Evolutionary conservation across 2,329 filamentous ascomycete species (phyloP), one percentile per base, ranked within the genome.

Genomic region (Dactylellina leptospora): DNA sequence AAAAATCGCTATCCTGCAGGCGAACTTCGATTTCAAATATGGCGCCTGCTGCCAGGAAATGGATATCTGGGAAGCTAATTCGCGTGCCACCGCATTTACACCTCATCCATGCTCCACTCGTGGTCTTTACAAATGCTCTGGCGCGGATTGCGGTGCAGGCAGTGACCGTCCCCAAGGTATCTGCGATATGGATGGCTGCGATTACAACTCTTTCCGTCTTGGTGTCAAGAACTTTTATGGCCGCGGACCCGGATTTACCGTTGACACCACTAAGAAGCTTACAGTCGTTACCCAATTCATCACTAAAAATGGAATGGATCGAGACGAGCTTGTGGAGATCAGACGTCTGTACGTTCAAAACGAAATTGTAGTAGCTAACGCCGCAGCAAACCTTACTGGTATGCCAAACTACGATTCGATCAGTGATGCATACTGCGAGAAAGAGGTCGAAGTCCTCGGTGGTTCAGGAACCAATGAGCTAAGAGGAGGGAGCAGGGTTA

Each of bases 11-110:
- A 11, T 11, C 16, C 23, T 13, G 11, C 64, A 77, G 74, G 64
- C 27, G 6, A 36, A 80, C 77, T 79, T 79, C 23, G 84, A 84
- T 76, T 76, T 82, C 47, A 79, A 78, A 27, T 77, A 80, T 20
- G 82, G 83, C 25, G 77, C 81, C 1, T 85, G 84, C 81, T 85
- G 84, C 75, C 83, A 83, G 74, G 84, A 85, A 75, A 82, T 85
- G 77, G 84, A 85, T 64, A 84, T 85, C 74, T 85, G 83, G 82
- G 84, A 85, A 63, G 83, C 83, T 50, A 85, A 85, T 78, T 80
- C 79, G 22, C 84, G 87, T 76, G 84, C 87, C n/a, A 84, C 83
- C 10, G 88, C 88, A 54, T 84, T 83, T 77, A 90, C 88, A 4
- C 86, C 88, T 13, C 88, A 90, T 79, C 84, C 86, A 45, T 90